Conservation (phyloP, 192 early-diverging fungal genomes). For the Physocladia obscura region DNA sequence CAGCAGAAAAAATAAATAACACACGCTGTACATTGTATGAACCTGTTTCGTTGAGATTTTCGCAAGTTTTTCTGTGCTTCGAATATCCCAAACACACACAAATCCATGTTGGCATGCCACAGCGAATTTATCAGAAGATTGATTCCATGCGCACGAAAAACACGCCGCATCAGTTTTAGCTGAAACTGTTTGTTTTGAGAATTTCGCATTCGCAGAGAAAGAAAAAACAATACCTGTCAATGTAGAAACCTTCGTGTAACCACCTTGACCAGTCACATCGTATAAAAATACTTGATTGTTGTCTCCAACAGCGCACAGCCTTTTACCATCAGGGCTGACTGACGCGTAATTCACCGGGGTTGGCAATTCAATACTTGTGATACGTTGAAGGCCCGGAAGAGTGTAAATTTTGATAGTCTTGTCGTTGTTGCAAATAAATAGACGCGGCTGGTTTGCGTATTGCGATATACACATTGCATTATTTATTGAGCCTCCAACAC, state of each 20-base stretch:
- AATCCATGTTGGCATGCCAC: conserved; percentile 93
- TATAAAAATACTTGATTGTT: conserved; percentile 83
- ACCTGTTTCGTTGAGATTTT: conserved; percentile 73
- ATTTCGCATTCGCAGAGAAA: not conserved
- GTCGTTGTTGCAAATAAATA: conserved; percentile 94
- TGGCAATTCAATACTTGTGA: conserved; percentile 77
- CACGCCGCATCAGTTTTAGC: conserved; percentile 81
- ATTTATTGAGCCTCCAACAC: conserved; percentile 80
- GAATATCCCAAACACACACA: conserved; percentile 90
- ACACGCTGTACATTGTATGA: conserved; percentile 4
- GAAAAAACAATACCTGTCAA: conserved; percentile 57
- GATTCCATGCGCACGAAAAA: conserved; percentile 95
- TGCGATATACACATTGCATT: conserved; percentile 76
- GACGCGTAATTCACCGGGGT: conserved; percentile 90
- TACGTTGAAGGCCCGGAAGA: conserved; percentile 72
- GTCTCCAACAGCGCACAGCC: conserved; percentile 92
- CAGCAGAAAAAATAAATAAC: not conserved
- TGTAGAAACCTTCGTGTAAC: conserved; percentile 72
- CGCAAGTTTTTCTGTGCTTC: conserved; percentile 73
- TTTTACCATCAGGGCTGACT: conserved; percentile 88
- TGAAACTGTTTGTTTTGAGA: too few species aligned
- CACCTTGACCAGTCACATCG: conserved; percentile 65
- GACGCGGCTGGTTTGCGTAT: conserved; percentile 57
- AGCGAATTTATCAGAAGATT: conserved; percentile 88
- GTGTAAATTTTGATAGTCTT: conserved; percentile 86